Base-by-base conservation (phyloP, 225 moss, liverwort and hornwort species). In the Marchantia paleacea region DNA sequence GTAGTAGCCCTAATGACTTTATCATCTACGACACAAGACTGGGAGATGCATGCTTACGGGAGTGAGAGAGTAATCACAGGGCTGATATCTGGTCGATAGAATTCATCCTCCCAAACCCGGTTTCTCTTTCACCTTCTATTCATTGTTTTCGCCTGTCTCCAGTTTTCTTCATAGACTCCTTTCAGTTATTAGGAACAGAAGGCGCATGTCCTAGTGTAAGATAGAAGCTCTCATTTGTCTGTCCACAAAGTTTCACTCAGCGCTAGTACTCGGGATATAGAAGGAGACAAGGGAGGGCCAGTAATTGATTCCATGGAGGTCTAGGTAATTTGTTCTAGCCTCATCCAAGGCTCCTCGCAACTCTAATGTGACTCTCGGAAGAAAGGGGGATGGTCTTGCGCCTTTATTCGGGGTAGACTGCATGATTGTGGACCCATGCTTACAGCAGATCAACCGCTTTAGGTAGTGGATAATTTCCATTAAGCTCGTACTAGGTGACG, bases 1-100 rank as follows among this genome's bases (percentile, higher is more conserved):
- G 97, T 97, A 49, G 93, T 97, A 18, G 89, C 92, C 7, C 85
- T 97, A 12, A 97, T 97, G 97, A 93, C 92, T 6, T 68, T 97
- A 79, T 93, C 94, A 55, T 93, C 91, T 9, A 76, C 87, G 75
- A 89, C 94, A 18, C 89, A 93, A 84, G 94, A 91, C 0, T 97
- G 93, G 94, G 89, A 91, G 11, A 80, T 91, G 52, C 80, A 83
- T 52, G 77, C 86, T 63, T 87, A 82, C 20, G 20, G 82, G 53
- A 85, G 70, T 39, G 84, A 82, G 39, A 70, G 58, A 55, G 51
- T 80, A 66, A 80, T 75, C 52, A 66, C 83, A 47, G 75, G 78
- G 75, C 22, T 83, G 25, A 66, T 80, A 64, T 88, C 87, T 65
- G 82, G 83, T 54, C 67, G 85, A 75, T 88, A 87, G 64, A 25